Evolutionary conservation across 345 rosid species (phyloP).

Genomic region (Boechera retrofracta): DNA sequence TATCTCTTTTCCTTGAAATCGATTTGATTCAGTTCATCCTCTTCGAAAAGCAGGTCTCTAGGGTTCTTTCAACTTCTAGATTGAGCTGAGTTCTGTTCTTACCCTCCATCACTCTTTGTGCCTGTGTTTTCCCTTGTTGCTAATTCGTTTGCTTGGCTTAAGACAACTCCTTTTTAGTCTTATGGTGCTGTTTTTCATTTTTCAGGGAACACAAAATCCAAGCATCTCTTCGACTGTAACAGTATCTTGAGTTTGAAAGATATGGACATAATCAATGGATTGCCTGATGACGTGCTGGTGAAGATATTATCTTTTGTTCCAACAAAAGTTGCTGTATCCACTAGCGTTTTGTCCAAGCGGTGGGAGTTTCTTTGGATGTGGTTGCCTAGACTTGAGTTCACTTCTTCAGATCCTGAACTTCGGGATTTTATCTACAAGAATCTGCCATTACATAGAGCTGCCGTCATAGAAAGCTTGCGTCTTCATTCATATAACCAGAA

Average conservation of each 20-base stretch:
- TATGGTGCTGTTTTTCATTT: not conserved
- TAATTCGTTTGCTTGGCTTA: not conserved
- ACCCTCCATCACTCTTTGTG: no score
- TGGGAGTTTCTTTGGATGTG: conserved; percentile 26
- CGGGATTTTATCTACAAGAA: not conserved
- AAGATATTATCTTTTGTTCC: not conserved
- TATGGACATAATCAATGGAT: not conserved
- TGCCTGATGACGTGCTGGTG: not conserved
- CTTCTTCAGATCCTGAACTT: not conserved
- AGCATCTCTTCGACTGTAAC: no score
- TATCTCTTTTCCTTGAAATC: no score
- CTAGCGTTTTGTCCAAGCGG: conserved; percentile 5
- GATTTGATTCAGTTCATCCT: no score
- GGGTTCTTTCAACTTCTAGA: no score
- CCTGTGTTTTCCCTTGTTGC: no score
- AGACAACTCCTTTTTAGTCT: not conserved
- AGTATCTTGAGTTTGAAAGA: not conserved
- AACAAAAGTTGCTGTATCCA: not conserved
- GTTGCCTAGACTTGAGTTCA: conserved; percentile 4
- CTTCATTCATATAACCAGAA: no score
- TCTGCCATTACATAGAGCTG: not conserved
- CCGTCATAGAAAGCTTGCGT: not conserved
- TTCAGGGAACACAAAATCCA: no score
- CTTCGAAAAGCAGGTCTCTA: no score
- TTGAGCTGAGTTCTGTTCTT: no score